Base-by-base conservation (phyloP, 257 asterid species). In the Craterostigma plantagineum region DNA sequence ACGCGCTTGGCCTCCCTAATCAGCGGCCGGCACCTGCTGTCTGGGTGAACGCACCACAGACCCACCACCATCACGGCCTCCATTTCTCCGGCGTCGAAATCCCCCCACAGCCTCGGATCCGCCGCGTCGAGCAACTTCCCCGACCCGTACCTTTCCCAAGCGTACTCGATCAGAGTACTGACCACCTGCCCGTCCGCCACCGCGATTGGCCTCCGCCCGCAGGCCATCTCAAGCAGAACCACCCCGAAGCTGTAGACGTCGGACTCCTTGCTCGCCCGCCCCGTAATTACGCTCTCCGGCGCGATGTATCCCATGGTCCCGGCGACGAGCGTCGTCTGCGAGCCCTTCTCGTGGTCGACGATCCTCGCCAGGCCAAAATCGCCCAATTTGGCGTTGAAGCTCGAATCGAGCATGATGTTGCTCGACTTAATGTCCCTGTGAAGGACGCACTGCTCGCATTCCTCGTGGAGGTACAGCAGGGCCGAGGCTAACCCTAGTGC, bases 221-320 rank as follows among this genome's bases (percentile, higher is more conserved):
- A 79, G 16, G 83, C 91, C 46, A 90, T 54, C 35, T 90, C 99
- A 4, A 90, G 75, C 33, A 90, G 60, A 15, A 90, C 99, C 2
- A 90, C 86, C 0, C 99, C 99, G 6, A 68, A 90, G 58, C 95
- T 82, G 42, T 74, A 90, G 16, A 83, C 84, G 16, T 90, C 99
- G 0, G 95, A 76, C 39, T 75, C 79, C 60, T 83, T 95, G 0
- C 94, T 83, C 5, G 99, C 94, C 34, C 64, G 79, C 4, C 99
- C 95, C 10, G 70, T 82, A 35, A 82, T 93, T 5, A 83, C 91
- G 39, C 79, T 82, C 57, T 90, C 99, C 0, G 99, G 99, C 8
- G 99, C 99, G 0, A 90, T 64, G 50, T 90, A 83, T 9, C 99
- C 99, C 95, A 90, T 77, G 0, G 99, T 90, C 10, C 95, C 99